phyloP scores from a whole-genome alignment of 2,329 filamentous ascomycete genomes.

The Cladosporium phlei region DNA sequence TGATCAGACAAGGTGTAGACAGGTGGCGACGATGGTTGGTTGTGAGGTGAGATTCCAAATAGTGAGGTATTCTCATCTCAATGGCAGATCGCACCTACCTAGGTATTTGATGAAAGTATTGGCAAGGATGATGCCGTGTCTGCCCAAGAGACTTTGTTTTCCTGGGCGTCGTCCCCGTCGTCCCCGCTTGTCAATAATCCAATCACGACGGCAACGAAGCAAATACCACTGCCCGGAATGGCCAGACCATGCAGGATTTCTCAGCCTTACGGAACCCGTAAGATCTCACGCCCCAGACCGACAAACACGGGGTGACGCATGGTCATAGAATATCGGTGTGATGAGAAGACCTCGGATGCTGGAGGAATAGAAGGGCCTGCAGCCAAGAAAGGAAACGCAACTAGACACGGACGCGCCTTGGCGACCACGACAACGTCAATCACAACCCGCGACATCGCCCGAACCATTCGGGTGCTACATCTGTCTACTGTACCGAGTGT shows the following conservation, averaged over 20 bases:
- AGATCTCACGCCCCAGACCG: not conserved
- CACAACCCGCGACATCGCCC: slow-evolving; percentile 10
- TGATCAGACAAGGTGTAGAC: too few relatives aligned
- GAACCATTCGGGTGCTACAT: slow-evolving; percentile 10
- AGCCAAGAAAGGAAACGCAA: slow-evolving; percentile 2
- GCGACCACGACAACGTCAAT: slow-evolving; percentile 7
- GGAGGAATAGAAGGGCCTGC: slow-evolving; percentile 9
- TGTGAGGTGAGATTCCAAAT: too few relatives aligned
- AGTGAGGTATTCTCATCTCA: too few relatives aligned
- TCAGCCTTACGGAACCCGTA: slow-evolving; percentile 6
- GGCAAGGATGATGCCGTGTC: not conserved
- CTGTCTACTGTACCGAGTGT: too few relatives aligned
- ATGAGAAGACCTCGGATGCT: not conserved
- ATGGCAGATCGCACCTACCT: not conserved
- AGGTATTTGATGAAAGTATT: not conserved
- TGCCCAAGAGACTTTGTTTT: too few relatives aligned
- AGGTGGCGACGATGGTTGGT: too few relatives aligned
- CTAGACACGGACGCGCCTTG: slow-evolving; percentile 7
- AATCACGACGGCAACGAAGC: too few relatives aligned
- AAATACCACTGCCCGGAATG: too few relatives aligned
- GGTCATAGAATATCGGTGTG: not conserved
- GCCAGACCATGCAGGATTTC: too few relatives aligned
- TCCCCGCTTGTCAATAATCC: too few relatives aligned
- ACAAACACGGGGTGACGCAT: slow-evolving; percentile 2
- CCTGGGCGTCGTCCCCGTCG: not conserved